These are phyloP conservation scores for Tolypocladium album DNA, from an alignment of 2,329 filamentous ascomycete genomes.

Conservation along the genomic window DNA sequence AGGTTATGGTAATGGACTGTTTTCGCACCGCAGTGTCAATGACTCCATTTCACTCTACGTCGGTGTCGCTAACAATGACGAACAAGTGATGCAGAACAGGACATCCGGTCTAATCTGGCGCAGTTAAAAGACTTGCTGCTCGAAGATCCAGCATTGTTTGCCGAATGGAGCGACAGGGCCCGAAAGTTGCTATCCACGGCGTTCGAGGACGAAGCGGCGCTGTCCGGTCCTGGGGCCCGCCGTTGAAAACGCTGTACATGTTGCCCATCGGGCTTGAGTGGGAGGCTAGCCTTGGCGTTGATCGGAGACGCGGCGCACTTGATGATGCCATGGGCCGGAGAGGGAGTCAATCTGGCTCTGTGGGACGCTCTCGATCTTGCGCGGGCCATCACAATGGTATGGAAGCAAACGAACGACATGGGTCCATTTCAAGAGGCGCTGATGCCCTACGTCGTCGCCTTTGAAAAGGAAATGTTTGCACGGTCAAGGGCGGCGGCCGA, in stretches of 20 bases:
- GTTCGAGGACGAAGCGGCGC: conserved; percentile 13
- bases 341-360: conserved; percentile 44
- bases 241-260: conserved; percentile 18
- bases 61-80: conserved; percentile 13
- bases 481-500: conserved; percentile 2
- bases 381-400: conserved; percentile 13
- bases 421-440: conserved; percentile 7
- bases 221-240: conserved; percentile 6
- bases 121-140: conserved; percentile 12
- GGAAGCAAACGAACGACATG: neutral
- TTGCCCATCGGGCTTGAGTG: conserved; percentile 33
- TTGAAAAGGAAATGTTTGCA: conserved; percentile 1
- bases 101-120: conserved; percentile 5
- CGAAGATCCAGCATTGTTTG: conserved; percentile 9
- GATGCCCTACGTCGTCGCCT: conserved; percentile 3
- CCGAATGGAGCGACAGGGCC: conserved; percentile 13
- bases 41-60: conserved; percentile 19
- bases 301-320: conserved; percentile 46
- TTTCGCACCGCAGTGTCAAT: conserved; percentile 18
- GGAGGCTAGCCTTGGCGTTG: conserved; percentile 26
- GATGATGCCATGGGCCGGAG: conserved; percentile 39
- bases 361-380: conserved; percentile 35
- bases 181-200: conserved; percentile 16
- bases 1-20: conserved; percentile 25
- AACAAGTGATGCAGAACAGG: conserved; percentile 7